These are phyloP conservation scores for Protostelium mycophagum DNA, from an alignment of 78 protist species.

Conservation along the genomic window DNA sequence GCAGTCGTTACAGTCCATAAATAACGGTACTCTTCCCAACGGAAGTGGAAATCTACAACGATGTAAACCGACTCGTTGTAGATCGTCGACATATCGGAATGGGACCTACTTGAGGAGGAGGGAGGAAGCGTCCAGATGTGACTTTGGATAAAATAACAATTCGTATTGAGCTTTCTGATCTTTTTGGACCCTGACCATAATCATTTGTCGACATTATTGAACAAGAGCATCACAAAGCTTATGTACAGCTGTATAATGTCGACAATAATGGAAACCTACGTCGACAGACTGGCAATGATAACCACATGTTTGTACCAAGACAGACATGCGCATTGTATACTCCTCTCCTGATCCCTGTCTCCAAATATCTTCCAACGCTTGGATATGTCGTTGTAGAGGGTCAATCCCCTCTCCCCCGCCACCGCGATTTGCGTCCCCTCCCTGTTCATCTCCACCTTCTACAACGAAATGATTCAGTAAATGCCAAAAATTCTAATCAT, in stretches of 20 bases:
- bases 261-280: too few relatives aligned
- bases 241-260: too few relatives aligned
- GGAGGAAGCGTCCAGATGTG: slow-evolving; percentile 22
- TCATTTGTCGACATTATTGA: too few relatives aligned
- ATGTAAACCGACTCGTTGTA: too few relatives aligned
- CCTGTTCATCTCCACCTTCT: slow-evolving; percentile 28
- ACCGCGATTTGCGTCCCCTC: slow-evolving; percentile 56
- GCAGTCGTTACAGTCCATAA: slow-evolving; percentile 58
- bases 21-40: slow-evolving; percentile 17
- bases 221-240: too few relatives aligned
- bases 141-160: slow-evolving; percentile 42
- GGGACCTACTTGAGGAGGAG: not conserved
- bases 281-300: not conserved
- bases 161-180: not conserved
- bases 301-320: slow-evolving; percentile 51
- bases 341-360: slow-evolving; percentile 57
- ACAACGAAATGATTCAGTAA: not conserved
- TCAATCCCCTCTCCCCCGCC: slow-evolving; percentile 45
- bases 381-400: slow-evolving; percentile 38
- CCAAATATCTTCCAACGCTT: slow-evolving; percentile 73
- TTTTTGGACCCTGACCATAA: slow-evolving; percentile 5
- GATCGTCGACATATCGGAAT: not conserved
- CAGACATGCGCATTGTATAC: slow-evolving; percentile 19
- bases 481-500: not conserved
- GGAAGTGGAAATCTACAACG: slow-evolving; percentile 16